phyloP scores from a whole-genome alignment of 108 stramenopile species.

The Seminavis robusta region DNA sequence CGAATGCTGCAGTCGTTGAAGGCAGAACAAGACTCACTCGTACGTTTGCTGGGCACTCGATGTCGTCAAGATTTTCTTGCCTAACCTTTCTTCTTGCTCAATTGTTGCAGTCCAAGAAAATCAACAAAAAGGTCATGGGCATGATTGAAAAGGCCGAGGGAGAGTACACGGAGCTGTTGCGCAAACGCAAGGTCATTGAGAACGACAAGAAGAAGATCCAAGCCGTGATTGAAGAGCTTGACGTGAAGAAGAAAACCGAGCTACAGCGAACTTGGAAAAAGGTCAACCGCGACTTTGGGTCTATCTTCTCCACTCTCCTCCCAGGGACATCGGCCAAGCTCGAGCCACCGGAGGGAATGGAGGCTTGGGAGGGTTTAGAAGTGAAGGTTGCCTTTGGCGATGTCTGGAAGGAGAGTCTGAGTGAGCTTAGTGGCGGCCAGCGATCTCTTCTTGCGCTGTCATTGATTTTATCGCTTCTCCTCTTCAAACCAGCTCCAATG shows the following conservation, averaged over 20 bases:
- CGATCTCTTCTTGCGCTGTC: slow-evolving; percentile 96
- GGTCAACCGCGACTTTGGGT: slow-evolving; percentile 98
- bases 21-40: slow-evolving; percentile 76
- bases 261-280: slow-evolving; percentile 92
- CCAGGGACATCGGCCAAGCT: slow-evolving; percentile 96
- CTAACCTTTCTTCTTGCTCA: not conserved
- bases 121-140: slow-evolving; percentile 99
- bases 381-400: slow-evolving; percentile 96
- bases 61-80: not conserved
- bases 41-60: slow-evolving; percentile 21
- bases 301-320: slow-evolving; percentile 96
- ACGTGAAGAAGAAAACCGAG: slow-evolving; percentile 94
- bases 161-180: slow-evolving; percentile 94
- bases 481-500: slow-evolving; percentile 99
- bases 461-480: slow-evolving; percentile 92
- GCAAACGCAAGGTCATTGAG: slow-evolving; percentile 96
- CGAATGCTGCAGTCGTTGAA: slow-evolving; percentile 66
- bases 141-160: slow-evolving; percentile 99
- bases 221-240: slow-evolving; percentile 94
- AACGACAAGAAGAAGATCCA: slow-evolving; percentile 98
- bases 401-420: slow-evolving; percentile 98
- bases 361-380: slow-evolving; percentile 94
- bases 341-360: slow-evolving; percentile 93
- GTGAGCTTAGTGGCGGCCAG: slow-evolving; percentile 98
- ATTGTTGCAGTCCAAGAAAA: slow-evolving; percentile 74